Evolutionary conservation across 129 eudicot species (phyloP).

Genomic region (Gnaphalium uliginosum): DNA sequence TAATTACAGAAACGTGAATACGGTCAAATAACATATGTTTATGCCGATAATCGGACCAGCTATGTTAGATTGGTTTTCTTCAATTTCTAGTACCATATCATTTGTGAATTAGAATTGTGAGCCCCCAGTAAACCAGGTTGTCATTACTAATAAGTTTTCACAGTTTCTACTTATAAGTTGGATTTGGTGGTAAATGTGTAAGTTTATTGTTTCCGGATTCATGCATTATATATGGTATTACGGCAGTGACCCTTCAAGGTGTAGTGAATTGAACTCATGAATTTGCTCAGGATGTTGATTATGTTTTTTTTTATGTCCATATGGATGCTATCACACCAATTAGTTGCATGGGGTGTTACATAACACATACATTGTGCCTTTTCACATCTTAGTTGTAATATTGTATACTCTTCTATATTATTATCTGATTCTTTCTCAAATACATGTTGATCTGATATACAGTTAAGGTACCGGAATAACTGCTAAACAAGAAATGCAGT

Average conservation of each 20-base stretch:
- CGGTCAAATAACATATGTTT: neutral
- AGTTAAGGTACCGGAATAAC: neutral
- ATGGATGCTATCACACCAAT: no score
- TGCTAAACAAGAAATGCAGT: neutral
- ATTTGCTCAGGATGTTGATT: no score
- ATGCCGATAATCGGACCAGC: neutral
- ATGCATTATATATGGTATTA: no score
- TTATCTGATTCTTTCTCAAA: neutral
- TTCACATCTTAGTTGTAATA: neutral
- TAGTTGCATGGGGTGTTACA: no score
- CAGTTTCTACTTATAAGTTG: no score
- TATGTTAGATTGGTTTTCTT: neutral
- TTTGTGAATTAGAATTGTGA: neutral
- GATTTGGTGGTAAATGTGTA: neutral
- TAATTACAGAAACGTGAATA: constrained; percentile 1
- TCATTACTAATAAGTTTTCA: neutral
- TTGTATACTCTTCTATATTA: neutral
- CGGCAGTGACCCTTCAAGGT: no score
- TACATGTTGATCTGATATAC: neutral
- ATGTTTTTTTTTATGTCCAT: no score
- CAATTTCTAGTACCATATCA: neutral
- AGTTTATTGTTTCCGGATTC: neutral
- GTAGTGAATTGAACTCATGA: no score
- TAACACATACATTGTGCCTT: no score
- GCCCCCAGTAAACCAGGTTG: neutral